A percentile compares a stretch with the other conserved stretches of the same genome.
These are phyloP conservation scores for Glomus cerebriforme DNA, from an alignment of 192 early-diverging fungal genomes.

Conservation along the genomic window DNA sequence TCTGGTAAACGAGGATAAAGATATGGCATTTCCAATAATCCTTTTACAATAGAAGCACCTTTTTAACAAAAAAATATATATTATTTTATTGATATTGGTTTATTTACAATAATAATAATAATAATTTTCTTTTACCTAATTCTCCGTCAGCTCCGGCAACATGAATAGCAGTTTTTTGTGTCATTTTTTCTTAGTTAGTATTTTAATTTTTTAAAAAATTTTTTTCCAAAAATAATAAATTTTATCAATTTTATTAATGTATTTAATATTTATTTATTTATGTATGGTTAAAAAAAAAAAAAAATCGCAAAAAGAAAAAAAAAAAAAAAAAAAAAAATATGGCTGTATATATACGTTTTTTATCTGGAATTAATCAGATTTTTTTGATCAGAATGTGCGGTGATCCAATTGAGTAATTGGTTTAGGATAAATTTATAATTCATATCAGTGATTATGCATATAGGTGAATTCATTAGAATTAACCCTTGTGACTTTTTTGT, in stretches of 20 bases:
- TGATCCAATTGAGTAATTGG: background rate
- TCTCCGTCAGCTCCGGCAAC: conserved; percentile 4
- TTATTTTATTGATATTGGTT: background rate
- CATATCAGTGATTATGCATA: background rate
- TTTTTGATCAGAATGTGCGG: background rate
- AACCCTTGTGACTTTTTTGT: background rate
- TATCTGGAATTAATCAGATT: background rate
- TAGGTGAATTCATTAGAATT: background rate
- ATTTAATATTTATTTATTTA: background rate
- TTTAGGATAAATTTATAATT: background rate
- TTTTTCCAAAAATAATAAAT: background rate
- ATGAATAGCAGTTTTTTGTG: background rate
- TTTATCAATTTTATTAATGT: too few relatives aligned
- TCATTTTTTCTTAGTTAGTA: background rate
- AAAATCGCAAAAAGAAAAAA: background rate
- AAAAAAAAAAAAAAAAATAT: too few relatives aligned
- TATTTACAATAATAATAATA: background rate
- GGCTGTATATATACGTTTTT: too few relatives aligned
- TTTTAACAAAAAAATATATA: background rate
- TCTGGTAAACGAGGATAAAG: background rate
- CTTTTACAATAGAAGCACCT: background rate
- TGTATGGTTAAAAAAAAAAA: too few relatives aligned
- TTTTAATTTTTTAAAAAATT: background rate
- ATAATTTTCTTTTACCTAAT: background rate
- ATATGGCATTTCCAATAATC: background rate